Percentiles rank a stretch among this genome's conserved stretches.
Evolutionary conservation across 768 basidiomycete species (phyloP).

Genomic region (Rhizopogon roseolus): DNA sequence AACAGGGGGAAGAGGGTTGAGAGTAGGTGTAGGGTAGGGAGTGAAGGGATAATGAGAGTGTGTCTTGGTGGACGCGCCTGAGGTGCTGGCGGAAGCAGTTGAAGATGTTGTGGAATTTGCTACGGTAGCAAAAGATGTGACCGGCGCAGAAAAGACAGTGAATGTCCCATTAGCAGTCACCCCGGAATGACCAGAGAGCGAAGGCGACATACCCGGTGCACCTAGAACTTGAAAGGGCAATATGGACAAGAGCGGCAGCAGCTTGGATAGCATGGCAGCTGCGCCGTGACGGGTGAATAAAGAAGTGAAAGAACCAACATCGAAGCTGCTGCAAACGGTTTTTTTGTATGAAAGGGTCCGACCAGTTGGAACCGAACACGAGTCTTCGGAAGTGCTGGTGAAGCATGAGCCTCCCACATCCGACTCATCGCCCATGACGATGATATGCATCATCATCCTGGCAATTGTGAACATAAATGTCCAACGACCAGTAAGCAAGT

Average conservation of each 20-base stretch:
- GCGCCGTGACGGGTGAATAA: not conserved
- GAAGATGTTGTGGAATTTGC: not conserved
- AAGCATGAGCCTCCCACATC: no score
- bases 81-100: not conserved
- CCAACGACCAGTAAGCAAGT: no score
- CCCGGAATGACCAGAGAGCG: not conserved
- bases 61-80: constrained; percentile 23
- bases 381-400: not conserved
- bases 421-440: no score
- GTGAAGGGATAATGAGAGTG: constrained; percentile 38
- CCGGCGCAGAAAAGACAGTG: not conserved
- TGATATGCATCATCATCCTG: no score
- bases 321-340: not conserved
- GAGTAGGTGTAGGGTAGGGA: constrained; percentile 53
- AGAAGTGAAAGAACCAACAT: not conserved
- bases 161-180: not conserved
- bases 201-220: not conserved
- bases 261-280: not conserved
- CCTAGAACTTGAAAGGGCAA: not conserved
- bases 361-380: not conserved
- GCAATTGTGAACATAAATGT: no score
- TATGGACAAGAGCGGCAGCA: not conserved
- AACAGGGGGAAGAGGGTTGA: constrained; percentile 40
- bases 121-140: not conserved
- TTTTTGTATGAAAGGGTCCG: not conserved